Percentiles rank a stretch among this genome's conserved stretches.
phyloP scores from a whole-genome alignment of 2,329 filamentous ascomycete species.

The Thielaviopsis euricoi region DNA sequence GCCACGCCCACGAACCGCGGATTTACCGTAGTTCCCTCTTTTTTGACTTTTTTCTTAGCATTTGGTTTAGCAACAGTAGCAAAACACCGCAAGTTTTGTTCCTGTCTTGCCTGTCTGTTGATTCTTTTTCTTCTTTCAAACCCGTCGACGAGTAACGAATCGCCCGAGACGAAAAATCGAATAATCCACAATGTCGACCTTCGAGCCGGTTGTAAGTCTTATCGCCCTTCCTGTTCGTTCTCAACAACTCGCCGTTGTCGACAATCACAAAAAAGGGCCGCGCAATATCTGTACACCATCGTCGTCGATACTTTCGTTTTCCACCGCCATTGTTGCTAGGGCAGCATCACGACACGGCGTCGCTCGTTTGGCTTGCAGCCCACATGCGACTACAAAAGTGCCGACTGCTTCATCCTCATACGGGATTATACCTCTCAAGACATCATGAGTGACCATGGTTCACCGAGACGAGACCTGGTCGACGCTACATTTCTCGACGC shows the following conservation, averaged over 20 bases:
- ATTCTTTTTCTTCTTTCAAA: conserved; percentile 18
- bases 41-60: conserved; percentile 9
- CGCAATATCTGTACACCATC: conserved; percentile 5
- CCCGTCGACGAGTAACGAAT: conserved; percentile 18
- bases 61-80: conserved; percentile 3
- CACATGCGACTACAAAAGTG: background rate
- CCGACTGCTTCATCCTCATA: background rate
- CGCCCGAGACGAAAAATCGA: conserved; percentile 19
- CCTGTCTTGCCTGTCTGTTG: conserved; percentile 13
- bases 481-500: background rate
- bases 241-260: background rate
- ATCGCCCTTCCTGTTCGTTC: conserved; percentile 9
- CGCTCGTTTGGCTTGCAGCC: background rate
- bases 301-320: background rate
- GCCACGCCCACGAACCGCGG: conserved; percentile 11
- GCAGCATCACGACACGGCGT: background rate
- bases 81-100: conserved; percentile 11
- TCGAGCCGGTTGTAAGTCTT: conserved; percentile 53
- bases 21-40: conserved; percentile 7
- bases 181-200: conserved; percentile 45
- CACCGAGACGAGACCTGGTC: background rate
- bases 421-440: background rate
- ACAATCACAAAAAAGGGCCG: background rate
- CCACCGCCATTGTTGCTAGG: background rate
- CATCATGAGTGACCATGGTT: background rate